Evolutionary conservation across 805 yeast species (phyloP), one percentile per base, ranked within the genome.

Genomic region (Myxozyma geophila): DNA sequence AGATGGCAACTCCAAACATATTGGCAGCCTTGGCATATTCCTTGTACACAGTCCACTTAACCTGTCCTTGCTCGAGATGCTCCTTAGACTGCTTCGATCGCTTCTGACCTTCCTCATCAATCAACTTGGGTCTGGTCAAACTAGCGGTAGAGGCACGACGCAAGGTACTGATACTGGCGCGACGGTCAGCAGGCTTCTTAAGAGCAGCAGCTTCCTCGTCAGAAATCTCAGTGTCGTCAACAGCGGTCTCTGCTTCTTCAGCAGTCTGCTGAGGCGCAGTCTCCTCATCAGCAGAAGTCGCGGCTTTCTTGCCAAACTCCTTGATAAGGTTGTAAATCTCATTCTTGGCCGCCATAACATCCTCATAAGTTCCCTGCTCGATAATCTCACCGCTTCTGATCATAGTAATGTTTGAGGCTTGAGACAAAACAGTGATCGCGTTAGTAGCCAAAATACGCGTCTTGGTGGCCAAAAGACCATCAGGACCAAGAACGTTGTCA

Each of bases 1-100:
- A 87, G 2, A 88, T 69, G 0, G 79, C 37, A n/a, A 92, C 96
- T 67, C 83, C 84, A 56, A 72, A 77, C 6, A 88, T 83, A 67
- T 90, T 90, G 79, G 97, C 92, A 0, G 98, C 97, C 67, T 82
- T 85, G 23, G 96, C 96, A 74, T 95, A 95, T 63, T 86, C 89
- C 66, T 77, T 71, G 76, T 95, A 95, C 51, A 95, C 90, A 39
- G 82, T 80, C 95, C 96, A 89, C 74, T 90, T 89, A 61, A 95
- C 99, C 74, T 92, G 86, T 63, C 99, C 99, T 74, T 91, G 93
- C 77, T 95, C 97, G 62, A 88, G 83, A 68, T 86, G 92, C 77
- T 95, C 99, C 71, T 84, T 85, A 21, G 58, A 50, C 60, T 70
- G 73, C 23, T 69, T 67, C 28, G 73, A 69, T 12, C 63, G 72